Conservation (phyloP, 371 early-diverging fungal species). For the Actinomucor elegans region DNA sequence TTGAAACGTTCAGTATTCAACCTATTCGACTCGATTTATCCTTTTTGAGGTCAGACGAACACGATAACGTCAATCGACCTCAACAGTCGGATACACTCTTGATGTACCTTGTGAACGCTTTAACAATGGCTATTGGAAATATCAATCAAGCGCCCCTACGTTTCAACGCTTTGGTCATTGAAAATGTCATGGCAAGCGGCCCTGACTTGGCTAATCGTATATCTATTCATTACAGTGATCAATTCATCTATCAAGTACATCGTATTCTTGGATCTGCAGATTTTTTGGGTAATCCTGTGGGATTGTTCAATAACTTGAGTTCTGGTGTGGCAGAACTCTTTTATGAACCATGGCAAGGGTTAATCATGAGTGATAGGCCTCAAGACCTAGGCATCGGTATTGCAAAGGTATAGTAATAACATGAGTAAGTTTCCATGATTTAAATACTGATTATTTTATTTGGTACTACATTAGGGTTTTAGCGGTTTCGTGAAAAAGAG, state of each 20-base stretch:
- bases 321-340: conserved; percentile 96
- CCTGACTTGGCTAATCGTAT: conserved; percentile 80
- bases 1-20: conserved; percentile 92
- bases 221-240: conserved; percentile 85
- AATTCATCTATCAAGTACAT: conserved; percentile 89
- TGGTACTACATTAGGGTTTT: conserved; percentile 67
- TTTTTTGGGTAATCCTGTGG: conserved; percentile 97
- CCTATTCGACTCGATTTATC: conserved; percentile 94
- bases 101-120: conserved; percentile 73
- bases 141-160: conserved; percentile 90
- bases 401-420: conserved; percentile 65
- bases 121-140: conserved; percentile 97
- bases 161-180: conserved; percentile 89
- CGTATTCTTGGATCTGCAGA: conserved; percentile 96
- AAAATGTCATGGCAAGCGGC: conserved; percentile 84
- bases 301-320: conserved; percentile 91
- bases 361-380: conserved; percentile 93
- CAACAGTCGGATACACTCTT: background rate
- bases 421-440: background rate
- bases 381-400: conserved; percentile 95
- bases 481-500: conserved; percentile 92
- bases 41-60: conserved; percentile 84
- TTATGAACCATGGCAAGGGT: conserved; percentile 97
- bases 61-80: conserved; percentile 44
- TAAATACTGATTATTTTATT: too few relatives aligned